Evolutionary conservation across 2,329 filamentous ascomycete species (phyloP).

Genomic region (Ophiostoma montium): DNA sequence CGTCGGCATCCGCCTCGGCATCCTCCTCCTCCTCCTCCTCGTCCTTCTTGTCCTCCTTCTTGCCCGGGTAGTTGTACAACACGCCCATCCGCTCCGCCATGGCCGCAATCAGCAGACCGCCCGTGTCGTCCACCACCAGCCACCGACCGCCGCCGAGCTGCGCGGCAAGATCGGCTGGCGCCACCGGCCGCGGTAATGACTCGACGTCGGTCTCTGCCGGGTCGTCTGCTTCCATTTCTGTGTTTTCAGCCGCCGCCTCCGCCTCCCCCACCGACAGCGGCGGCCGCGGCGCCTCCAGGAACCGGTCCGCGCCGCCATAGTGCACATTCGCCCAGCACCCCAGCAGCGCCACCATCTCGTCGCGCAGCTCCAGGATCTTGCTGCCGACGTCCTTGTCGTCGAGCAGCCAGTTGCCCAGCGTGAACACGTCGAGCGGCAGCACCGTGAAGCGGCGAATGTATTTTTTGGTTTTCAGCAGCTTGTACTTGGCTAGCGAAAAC

Average conservation of each 20-base stretch:
- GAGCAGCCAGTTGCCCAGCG: conserved; percentile 63
- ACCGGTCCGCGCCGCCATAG: conserved; percentile 35
- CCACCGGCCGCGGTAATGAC: not conserved
- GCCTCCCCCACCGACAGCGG: conserved; percentile 10
- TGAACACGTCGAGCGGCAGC: conserved; percentile 65
- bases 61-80: conserved; percentile 32
- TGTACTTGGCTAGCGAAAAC: conserved; percentile 92
- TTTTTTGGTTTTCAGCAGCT: conserved; percentile 84
- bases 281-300: conserved; percentile 1
- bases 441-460: conserved; percentile 81
- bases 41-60: not conserved
- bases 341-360: conserved; percentile 68
- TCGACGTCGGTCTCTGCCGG: conserved; percentile 2
- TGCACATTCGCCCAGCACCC: conserved; percentile 87
- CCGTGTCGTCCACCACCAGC: conserved; percentile 76
- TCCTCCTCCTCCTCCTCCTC: not conserved
- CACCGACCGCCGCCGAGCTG: conserved; percentile 37
- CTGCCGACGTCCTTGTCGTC: conserved; percentile 59
- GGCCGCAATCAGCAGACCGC: conserved; percentile 66
- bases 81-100: conserved; percentile 84
- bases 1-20: not conserved
- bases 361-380: conserved; percentile 73
- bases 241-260: conserved; percentile 15
- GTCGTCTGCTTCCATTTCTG: not conserved
- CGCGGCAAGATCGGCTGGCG: not conserved